phyloP scores from a whole-genome alignment of 2,329 filamentous ascomycete genomes.

The Aspergillus clavatus region DNA sequence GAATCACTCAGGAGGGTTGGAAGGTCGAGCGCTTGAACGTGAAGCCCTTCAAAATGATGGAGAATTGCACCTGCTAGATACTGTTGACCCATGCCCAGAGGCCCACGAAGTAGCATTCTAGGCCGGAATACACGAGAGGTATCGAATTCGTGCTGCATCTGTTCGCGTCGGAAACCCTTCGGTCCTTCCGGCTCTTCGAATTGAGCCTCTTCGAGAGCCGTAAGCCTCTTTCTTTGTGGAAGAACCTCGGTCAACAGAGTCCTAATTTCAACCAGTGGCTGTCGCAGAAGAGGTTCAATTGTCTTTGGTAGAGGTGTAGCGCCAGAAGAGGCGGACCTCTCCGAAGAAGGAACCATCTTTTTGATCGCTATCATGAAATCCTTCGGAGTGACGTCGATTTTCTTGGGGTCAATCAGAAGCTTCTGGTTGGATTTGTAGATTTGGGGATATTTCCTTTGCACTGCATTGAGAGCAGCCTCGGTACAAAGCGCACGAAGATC shows the following conservation, averaged over 20 bases:
- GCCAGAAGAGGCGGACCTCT: conserved; percentile 79
- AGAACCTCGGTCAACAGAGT: conserved; percentile 67
- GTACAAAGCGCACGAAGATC: conserved; percentile 92
- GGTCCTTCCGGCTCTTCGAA: conserved; percentile 80
- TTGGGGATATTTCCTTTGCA: conserved; percentile 92
- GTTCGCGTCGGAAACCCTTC: conserved; percentile 79
- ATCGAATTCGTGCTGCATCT: conserved; percentile 74
- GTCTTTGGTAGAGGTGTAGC: conserved; percentile 73
- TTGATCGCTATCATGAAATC: conserved; percentile 98
- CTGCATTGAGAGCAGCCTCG: conserved; percentile 90
- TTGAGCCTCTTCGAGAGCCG: conserved; percentile 89
- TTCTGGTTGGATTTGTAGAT: conserved; percentile 91
- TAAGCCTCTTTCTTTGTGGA: conserved; percentile 78
- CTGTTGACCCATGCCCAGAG: conserved; percentile 84
- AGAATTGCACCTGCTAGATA: conserved; percentile 82
- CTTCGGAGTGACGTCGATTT: conserved; percentile 80
- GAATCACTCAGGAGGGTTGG: conserved; percentile 80
- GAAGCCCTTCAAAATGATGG: conserved; percentile 86
- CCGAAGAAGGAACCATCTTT: conserved; percentile 92
- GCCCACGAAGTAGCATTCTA: conserved; percentile 75
- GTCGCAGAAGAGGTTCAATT: conserved; percentile 74
- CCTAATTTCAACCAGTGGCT: conserved; percentile 67
- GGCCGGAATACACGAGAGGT: conserved; percentile 83
- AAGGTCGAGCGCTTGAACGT: conserved; percentile 92
- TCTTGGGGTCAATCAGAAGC: conserved; percentile 76